Percentiles rank a stretch among this genome's conserved stretches.
These are phyloP conservation scores for Trichoderma breve DNA, from an alignment of 2,329 filamentous ascomycete species.

Conservation along the genomic window DNA sequence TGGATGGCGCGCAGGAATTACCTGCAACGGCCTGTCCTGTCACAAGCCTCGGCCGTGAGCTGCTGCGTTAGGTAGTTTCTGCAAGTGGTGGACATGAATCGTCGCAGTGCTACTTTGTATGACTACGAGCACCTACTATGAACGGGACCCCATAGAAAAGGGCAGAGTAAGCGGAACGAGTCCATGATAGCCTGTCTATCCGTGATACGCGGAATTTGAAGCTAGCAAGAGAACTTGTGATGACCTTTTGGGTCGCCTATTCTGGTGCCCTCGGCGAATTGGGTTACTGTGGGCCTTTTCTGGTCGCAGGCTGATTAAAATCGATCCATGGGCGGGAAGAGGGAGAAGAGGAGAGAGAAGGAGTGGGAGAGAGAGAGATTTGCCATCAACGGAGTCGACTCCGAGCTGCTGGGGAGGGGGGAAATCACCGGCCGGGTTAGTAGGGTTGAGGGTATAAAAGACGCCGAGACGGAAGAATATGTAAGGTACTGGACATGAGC, in stretches of 20 bases:
- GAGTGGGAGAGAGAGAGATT: neutral
- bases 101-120: neutral
- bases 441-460: neutral
- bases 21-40: neutral
- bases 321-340: neutral
- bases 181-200: neutral
- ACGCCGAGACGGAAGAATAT: neutral
- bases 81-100: neutral
- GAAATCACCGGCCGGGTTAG: neutral
- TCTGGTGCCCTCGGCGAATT: conserved; percentile 10
- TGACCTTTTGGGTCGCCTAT: conserved; percentile 3
- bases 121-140: neutral
- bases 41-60: neutral
- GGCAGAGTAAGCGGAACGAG: neutral
- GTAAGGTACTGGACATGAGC: neutral
- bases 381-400: neutral
- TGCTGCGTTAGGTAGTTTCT: neutral
- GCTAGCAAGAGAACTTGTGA: neutral
- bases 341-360: neutral
- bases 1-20: neutral
- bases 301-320: neutral
- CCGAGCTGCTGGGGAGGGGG: neutral
- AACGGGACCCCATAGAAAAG: neutral
- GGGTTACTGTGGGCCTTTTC: conserved; percentile 1
- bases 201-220: neutral